Conservation (phyloP, 108 stramenopile species). For the Nannochloropsis salina region DNA sequence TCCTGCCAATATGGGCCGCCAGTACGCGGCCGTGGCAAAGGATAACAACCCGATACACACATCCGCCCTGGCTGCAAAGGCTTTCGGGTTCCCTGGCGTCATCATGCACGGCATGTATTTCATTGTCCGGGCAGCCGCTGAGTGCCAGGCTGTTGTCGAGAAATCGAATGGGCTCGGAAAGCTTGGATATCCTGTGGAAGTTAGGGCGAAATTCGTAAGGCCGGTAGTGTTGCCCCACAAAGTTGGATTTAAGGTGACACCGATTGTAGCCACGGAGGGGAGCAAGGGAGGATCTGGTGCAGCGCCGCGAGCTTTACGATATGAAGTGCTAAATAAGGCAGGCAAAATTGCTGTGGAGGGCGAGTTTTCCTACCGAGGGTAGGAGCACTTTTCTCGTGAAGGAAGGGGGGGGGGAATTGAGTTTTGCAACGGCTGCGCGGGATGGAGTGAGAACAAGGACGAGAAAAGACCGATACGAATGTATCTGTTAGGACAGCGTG, state of each 20-base stretch:
- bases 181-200: not conserved
- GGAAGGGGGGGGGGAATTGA: not conserved
- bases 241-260: not conserved
- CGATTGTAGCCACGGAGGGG: not conserved
- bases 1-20: not conserved
- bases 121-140: constrained; percentile 12
- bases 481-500: too few species aligned
- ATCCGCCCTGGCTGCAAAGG: not conserved
- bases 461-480: too few species aligned
- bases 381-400: not conserved
- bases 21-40: constrained; percentile 7
- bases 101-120: constrained; percentile 23
- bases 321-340: not conserved
- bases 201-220: not conserved
- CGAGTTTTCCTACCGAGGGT: not conserved
- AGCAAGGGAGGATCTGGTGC: not conserved
- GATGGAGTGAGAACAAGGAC: too few species aligned
- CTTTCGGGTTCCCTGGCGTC: constrained; percentile 5
- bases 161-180: not conserved
- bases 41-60: constrained; percentile 22
- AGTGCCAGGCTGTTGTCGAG: not conserved
- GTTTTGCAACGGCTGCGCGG: not conserved
- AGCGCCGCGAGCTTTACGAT: not conserved
- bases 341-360: constrained; percentile 15
- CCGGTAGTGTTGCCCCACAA: not conserved